Evolutionary conservation across 805 yeast genomes (phyloP).

Genomic region (Candida lessepsii): DNA sequence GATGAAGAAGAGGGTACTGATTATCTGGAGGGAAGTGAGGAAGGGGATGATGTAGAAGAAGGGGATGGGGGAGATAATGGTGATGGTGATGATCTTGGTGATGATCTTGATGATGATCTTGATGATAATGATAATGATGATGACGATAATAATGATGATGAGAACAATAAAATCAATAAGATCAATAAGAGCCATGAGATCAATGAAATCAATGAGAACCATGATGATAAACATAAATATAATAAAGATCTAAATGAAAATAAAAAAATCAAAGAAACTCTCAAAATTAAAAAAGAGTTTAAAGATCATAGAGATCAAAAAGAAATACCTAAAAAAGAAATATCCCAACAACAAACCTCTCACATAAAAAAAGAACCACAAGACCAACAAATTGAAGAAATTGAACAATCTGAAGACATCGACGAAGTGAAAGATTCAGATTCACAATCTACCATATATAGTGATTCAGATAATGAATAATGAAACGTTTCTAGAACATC

Average conservation of each 20-base stretch:
- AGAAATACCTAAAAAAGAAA: not conserved
- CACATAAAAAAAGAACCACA: not conserved
- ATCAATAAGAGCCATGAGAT: too few relatives aligned
- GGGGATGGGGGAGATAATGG: not conserved
- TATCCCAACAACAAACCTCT: not conserved
- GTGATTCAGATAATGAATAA: constrained; percentile 1
- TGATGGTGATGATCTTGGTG: constrained; percentile 5
- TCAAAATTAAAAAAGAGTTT: not conserved
- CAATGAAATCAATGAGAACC: too few relatives aligned
- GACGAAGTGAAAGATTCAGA: not conserved
- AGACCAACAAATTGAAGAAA: constrained; percentile 5
- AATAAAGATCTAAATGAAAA: too few relatives aligned
- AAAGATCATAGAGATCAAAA: too few relatives aligned
- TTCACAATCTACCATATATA: constrained; percentile 1
- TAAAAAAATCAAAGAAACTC: constrained; percentile 6
- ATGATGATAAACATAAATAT: too few relatives aligned
- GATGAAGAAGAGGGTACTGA: not conserved
- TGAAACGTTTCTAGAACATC: too few relatives aligned
- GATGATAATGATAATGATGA: constrained; percentile 3
- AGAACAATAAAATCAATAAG: too few relatives aligned
- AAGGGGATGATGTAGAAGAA: not conserved
- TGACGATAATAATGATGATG: constrained; percentile 1
- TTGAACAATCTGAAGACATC: not conserved
- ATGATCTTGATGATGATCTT: constrained; percentile 1
- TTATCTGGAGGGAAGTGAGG: not conserved